A percentile compares a stretch with the other conserved stretches of the same genome.
Conservation (phyloP, 2,329 filamentous ascomycete genomes). For the Trichophaea hybrida region DNA sequence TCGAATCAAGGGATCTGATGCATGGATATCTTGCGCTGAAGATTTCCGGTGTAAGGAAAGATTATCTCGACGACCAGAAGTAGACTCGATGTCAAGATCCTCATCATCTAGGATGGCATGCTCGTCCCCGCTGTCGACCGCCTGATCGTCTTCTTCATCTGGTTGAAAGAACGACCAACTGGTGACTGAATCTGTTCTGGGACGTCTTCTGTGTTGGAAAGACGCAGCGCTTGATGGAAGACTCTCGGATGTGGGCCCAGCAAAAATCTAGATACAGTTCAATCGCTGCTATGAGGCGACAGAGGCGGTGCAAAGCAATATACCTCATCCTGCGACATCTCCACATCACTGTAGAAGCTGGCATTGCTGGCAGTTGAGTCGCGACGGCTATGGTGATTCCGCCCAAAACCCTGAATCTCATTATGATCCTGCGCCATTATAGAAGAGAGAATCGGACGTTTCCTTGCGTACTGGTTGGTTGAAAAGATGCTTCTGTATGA, state of each 20-base stretch:
- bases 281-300: background rate
- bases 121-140: slow-evolving; percentile 29
- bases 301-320: slow-evolving; percentile 19
- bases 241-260: slow-evolving; percentile 86
- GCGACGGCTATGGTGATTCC: background rate
- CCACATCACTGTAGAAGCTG: slow-evolving; percentile 86
- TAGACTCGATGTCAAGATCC: slow-evolving; percentile 32
- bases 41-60: slow-evolving; percentile 46
- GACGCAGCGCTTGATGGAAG: slow-evolving; percentile 88
- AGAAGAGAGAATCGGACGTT: background rate
- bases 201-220: slow-evolving; percentile 63
- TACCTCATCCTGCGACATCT: slow-evolving; percentile 95
- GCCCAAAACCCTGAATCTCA: background rate
- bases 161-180: slow-evolving; percentile 80
- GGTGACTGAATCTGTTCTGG: slow-evolving; percentile 65
- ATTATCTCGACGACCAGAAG: slow-evolving; percentile 16
- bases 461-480: background rate
- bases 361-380: slow-evolving; percentile 40
- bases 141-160: slow-evolving; percentile 50
- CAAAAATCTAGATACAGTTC: slow-evolving; percentile 44
- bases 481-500: background rate
- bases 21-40: slow-evolving; percentile 39
- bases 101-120: slow-evolving; percentile 30
- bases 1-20: slow-evolving; percentile 30
- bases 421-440: background rate